Evolutionary conservation across 352 stramenopile genomes (phyloP), one percentile per base, ranked within the genome.

Genomic region (Peronosclerospora sorghi): DNA sequence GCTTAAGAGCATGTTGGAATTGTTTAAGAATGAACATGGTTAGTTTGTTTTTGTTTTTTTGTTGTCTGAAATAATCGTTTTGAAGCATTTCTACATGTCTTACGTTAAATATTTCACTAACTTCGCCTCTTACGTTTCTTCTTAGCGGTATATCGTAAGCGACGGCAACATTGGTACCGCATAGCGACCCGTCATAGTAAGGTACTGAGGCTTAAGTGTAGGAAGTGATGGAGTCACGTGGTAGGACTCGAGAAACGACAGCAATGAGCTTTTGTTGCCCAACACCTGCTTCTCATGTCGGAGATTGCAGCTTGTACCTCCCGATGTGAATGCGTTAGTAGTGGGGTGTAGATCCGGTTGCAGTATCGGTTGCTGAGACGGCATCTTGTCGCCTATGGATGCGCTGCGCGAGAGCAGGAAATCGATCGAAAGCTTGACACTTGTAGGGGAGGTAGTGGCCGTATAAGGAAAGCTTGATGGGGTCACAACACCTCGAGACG

Each of bases 341-440:
- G 43, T 58, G 35, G 53, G 38, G 3, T 43, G 39, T 5, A 56
- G 28, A 19, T 48, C 34, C 21, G 54, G 44, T 20, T 40, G 14
- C 5, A 50, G 40, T 18, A 60, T 40, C 4, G 47, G 39, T 27
- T 43, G 30, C 23, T 54, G 35, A n/a, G 23, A 28, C 7, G 44
- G 27, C 5, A 34, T 35, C 32, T 48, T 64, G 42, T 60, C 56
- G 2, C 57, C 51, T 14, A 57, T 54, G 20, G 50, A 68, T 18
- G 59, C 45, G 39, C 30, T 62, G 50, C 54, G 59, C 30, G 54
- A 65, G 10, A 65, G 40, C 35, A 85, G 51, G 28, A 81, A 85
- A 47, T 77, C 65, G 41, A 83, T 74, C 26, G 68, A 70, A 8
- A 79, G 63, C 42, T 75, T 73, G 24, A 61, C 35, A 13, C 52